Evolutionary conservation across 2,329 filamentous ascomycete species (phyloP).

Genomic region (Cordyceps pruinosa): DNA sequence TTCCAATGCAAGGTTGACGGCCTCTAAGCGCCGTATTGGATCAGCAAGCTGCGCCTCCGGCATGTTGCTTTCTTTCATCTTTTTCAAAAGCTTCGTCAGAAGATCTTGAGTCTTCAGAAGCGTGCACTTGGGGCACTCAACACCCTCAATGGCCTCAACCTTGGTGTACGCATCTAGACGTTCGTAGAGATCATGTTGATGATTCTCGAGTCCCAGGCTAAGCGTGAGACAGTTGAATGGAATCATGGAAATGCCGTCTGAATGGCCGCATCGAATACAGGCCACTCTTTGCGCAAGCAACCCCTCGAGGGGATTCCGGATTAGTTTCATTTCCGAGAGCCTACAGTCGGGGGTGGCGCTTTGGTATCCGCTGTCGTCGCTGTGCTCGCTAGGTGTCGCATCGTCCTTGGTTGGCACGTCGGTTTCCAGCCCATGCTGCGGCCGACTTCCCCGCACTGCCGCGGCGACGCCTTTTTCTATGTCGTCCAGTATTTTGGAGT

Average conservation of each 20-base stretch:
- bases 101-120: conserved; percentile 52
- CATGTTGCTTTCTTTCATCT: conserved; percentile 26
- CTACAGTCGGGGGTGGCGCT: conserved; percentile 36
- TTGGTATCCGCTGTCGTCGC: conserved; percentile 52
- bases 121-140: conserved; percentile 89
- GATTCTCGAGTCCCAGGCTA: conserved; percentile 59
- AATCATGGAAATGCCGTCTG: conserved; percentile 81
- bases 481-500: conserved; percentile 79
- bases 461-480: conserved; percentile 69
- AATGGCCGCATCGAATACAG: conserved; percentile 78
- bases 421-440: conserved; percentile 33
- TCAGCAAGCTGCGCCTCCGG: conserved; percentile 46
- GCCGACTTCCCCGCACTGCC: conserved; percentile 28
- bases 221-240: conserved; percentile 93
- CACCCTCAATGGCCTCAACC: conserved; percentile 78
- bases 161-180: conserved; percentile 79
- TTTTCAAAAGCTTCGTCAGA: conserved; percentile 40
- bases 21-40: conserved; percentile 49
- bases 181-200: conserved; percentile 64
- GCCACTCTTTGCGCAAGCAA: conserved; percentile 81
- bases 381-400: conserved; percentile 39
- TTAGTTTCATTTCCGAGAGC: conserved; percentile 28
- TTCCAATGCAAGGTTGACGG: conserved; percentile 64
- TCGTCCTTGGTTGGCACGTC: conserved; percentile 34
- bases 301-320: conserved; percentile 78